Percentiles rank a stretch among this genome's conserved stretches.
These are phyloP conservation scores for Proliferodiscus dingleyae DNA, from an alignment of 2,329 filamentous ascomycete species.

Conservation along the genomic window DNA sequence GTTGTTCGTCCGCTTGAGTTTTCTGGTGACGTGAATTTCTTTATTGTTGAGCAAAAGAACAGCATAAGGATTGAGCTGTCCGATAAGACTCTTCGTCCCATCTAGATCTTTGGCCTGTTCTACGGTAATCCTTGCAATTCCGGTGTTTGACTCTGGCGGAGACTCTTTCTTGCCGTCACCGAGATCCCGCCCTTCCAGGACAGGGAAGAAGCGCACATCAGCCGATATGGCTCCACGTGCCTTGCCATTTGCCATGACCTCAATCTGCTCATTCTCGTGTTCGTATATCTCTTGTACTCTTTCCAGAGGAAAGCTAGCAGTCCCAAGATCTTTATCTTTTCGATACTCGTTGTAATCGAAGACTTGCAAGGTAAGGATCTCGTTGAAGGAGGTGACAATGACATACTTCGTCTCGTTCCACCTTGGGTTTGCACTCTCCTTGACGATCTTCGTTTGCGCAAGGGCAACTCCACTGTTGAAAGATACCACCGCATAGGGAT, in stretches of 20 bases:
- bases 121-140: slow-evolving; percentile 87
- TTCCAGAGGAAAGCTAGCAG: slow-evolving; percentile 80
- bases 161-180: slow-evolving; percentile 75
- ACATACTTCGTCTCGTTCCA: slow-evolving; percentile 98
- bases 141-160: slow-evolving; percentile 83
- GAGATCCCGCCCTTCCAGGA: slow-evolving; percentile 67
- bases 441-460: slow-evolving; percentile 81
- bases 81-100: slow-evolving; percentile 84
- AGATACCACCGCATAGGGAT: slow-evolving; percentile 83
- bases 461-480: slow-evolving; percentile 79
- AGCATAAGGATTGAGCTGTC: slow-evolving; percentile 86
- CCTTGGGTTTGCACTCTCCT: slow-evolving; percentile 77
- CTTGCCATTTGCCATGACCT: slow-evolving; percentile 80
- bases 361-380: slow-evolving; percentile 76
- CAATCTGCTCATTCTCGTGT: slow-evolving; percentile 79
- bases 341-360: slow-evolving; percentile 94
- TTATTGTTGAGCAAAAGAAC: slow-evolving; percentile 85
- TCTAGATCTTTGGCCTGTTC: slow-evolving; percentile 97
- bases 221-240: slow-evolving; percentile 72
- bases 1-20: slow-evolving; percentile 94
- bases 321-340: slow-evolving; percentile 92
- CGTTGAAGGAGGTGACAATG: slow-evolving; percentile 86
- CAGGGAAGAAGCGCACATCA: slow-evolving; percentile 93
- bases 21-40: slow-evolving; percentile 82
- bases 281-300: slow-evolving; percentile 71